phyloP scores from a whole-genome alignment of 257 asterid genomes.

The Ehretia macrophylla region DNA sequence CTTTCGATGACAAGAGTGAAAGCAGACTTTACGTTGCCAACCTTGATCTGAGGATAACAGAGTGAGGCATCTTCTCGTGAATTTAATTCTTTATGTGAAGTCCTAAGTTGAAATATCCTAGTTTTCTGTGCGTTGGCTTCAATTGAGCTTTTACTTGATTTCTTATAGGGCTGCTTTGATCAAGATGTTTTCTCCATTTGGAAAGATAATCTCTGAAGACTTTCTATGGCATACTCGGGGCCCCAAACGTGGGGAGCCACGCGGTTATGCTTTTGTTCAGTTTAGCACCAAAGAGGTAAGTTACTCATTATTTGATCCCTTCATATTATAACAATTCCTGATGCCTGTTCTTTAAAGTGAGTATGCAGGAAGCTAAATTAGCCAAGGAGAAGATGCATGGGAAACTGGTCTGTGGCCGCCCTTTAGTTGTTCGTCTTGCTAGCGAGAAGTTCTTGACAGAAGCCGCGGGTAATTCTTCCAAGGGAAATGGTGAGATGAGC shows the following conservation, averaged over 20 bases:
- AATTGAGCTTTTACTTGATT: background rate
- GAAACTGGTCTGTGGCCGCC: conserved; percentile 59
- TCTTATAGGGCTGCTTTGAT: conserved; percentile 69
- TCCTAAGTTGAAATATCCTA: background rate
- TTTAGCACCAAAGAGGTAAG: conserved; percentile 84
- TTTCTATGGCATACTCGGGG: conserved; percentile 96
- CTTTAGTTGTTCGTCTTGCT: conserved; percentile 74
- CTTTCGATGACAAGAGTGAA: conserved; percentile 50
- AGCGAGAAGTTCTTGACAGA: conserved; percentile 56
- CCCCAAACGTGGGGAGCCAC: conserved; percentile 80
- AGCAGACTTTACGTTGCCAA: conserved; percentile 79
- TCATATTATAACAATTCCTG: conserved; percentile 21
- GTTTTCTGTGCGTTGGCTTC: background rate
- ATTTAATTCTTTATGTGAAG: conserved; percentile 5
- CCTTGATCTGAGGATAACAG: conserved; percentile 84
- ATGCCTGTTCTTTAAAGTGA: conserved; percentile 69
- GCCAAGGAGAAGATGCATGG: conserved; percentile 97
- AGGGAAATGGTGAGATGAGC: conserved; percentile 31
- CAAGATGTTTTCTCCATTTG: conserved; percentile 81
- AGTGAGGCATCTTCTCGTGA: conserved; percentile 29
- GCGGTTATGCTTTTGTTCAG: conserved; percentile 74
- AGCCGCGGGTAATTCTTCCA: conserved; percentile 32
- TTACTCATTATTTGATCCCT: conserved; percentile 14
- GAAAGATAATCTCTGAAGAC: conserved; percentile 77
- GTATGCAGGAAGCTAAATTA: conserved; percentile 87